Evolutionary conservation across 371 early-diverging fungal species (phyloP).

Genomic region (Circinella umbellata): DNA sequence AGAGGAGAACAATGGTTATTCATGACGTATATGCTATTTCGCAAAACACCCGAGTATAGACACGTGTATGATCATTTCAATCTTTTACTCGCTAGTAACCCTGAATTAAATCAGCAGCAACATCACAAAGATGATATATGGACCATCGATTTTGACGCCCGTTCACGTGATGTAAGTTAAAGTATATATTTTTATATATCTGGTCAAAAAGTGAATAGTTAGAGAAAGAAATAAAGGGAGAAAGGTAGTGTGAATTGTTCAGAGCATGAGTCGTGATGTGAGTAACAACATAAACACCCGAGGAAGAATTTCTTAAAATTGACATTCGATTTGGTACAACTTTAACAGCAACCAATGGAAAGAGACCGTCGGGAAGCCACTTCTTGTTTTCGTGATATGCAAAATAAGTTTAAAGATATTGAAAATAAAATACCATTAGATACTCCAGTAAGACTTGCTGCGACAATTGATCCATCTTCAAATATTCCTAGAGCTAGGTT

Average conservation of each 20-base stretch:
- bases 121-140: slow-evolving; percentile 10
- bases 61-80: slow-evolving; percentile 52
- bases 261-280: no score
- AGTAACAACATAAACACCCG: background rate
- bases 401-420: slow-evolving; percentile 18
- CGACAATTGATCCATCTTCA: slow-evolving; percentile 44
- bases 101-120: slow-evolving; percentile 25
- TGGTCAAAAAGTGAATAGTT: background rate
- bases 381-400: slow-evolving; percentile 22
- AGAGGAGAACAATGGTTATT: slow-evolving; percentile 25
- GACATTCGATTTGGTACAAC: background rate
- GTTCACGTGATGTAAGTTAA: slow-evolving; percentile 46
- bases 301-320: background rate
- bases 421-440: slow-evolving; percentile 16
- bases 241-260: background rate
- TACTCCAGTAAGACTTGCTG: slow-evolving; percentile 31
- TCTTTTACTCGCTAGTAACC: slow-evolving; percentile 28
- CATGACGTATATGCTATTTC: slow-evolving; percentile 1
- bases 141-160: slow-evolving; percentile 51
- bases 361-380: slow-evolving; percentile 44
- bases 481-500: slow-evolving; percentile 25
- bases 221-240: background rate
- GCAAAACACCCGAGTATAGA: slow-evolving; percentile 9
- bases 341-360: slow-evolving; percentile 40
- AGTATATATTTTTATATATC: background rate